phyloP scores from a whole-genome alignment of 805 yeast species.

The Cyberlindnera bimundalis region DNA sequence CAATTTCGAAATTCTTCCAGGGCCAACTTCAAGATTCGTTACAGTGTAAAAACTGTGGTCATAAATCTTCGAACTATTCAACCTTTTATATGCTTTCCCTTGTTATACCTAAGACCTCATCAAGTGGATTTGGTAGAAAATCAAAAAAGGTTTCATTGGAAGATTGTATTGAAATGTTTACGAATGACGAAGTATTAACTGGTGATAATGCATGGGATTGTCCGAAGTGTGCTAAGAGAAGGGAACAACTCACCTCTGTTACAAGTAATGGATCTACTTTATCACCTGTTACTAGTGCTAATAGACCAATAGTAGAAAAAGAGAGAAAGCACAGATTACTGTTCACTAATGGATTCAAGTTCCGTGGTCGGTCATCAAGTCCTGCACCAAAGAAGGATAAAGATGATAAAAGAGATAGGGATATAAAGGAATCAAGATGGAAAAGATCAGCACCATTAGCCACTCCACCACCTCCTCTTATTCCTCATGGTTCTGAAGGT shows the following conservation, averaged over 20 bases:
- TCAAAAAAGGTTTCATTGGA: conserved; percentile 43
- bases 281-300: background rate
- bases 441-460: conserved; percentile 23
- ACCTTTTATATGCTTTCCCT: conserved; percentile 61
- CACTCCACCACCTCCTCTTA: background rate
- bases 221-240: conserved; percentile 52
- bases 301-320: conserved; percentile 5
- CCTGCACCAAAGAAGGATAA: conserved; percentile 16
- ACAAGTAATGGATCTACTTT: background rate
- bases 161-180: conserved; percentile 60
- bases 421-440: conserved; percentile 13
- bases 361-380: conserved; percentile 31
- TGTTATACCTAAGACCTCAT: conserved; percentile 45
- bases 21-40: conserved; percentile 69
- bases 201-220: conserved; percentile 86
- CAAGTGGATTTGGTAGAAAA: conserved; percentile 29
- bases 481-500: background rate
- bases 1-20: conserved; percentile 62
- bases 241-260: background rate
- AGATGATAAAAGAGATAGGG: conserved; percentile 6
- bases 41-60: conserved; percentile 62
- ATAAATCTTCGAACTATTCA: conserved; percentile 55
- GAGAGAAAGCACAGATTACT: conserved; percentile 23
- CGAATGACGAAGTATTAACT: conserved; percentile 58
- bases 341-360: conserved; percentile 22